phyloP scores from a whole-genome alignment of 176 grass and related monocot genomes.

The Hyparrhenia diplandra region DNA sequence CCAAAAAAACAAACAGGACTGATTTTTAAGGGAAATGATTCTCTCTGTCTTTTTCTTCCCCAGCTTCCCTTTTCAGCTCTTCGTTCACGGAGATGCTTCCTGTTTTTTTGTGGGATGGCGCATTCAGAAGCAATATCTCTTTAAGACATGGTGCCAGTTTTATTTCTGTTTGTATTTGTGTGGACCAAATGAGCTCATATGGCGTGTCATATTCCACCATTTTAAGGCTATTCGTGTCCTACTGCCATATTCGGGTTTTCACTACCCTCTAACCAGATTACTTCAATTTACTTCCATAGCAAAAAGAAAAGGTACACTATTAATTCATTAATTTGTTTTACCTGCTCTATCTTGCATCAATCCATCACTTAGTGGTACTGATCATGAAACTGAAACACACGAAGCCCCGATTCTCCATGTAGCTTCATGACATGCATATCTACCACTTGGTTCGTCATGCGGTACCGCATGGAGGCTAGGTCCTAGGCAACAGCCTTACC shows the following conservation, averaged over 20 bases:
- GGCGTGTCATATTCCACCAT: background rate
- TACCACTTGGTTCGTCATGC: background rate
- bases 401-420: background rate
- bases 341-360: background rate
- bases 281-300: background rate
- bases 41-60: background rate
- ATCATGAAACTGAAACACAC: background rate
- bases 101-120: background rate
- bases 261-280: background rate
- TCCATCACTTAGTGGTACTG: background rate
- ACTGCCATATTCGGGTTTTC: background rate
- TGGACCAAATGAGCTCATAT: background rate
- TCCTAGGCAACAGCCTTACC: conserved; percentile 1
- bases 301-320: background rate
- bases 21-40: conserved; percentile 11
- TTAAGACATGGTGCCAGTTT: background rate
- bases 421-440: too few species aligned
- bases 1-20: conserved; percentile 5
- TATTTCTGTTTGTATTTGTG: background rate
- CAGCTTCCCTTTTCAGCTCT: background rate
- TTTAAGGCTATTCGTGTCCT: background rate
- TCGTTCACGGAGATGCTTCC: background rate
- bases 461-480: background rate
- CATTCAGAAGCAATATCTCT: background rate
- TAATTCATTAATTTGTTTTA: background rate